Conservation (phyloP, 2,329 filamentous ascomycete species). For the Aspergillus amoenus region DNA sequence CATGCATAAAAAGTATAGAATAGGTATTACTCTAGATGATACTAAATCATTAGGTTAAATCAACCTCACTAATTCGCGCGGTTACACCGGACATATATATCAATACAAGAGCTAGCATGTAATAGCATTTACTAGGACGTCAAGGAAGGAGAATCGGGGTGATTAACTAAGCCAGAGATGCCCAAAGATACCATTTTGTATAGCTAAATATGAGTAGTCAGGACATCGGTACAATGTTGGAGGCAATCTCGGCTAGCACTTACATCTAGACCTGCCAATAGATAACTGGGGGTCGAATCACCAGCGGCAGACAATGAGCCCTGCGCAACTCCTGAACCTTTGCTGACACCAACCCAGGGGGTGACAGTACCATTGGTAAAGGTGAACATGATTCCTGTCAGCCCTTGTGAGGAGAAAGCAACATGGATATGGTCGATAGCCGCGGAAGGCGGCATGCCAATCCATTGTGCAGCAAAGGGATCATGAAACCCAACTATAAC, state of each 20-base stretch:
- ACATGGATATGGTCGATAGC: not conserved
- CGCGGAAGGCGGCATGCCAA: not conserved
- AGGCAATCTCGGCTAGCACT: not conserved
- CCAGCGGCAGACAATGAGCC: not conserved
- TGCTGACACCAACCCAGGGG: conserved; percentile 8
- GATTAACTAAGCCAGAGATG: not conserved
- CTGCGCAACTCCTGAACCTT: not conserved
- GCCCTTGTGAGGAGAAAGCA: conserved; percentile 5
- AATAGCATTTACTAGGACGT: too few species aligned
- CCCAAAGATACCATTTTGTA: not conserved
- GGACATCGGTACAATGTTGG: not conserved
- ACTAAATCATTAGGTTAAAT: too few species aligned
- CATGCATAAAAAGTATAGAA: too few species aligned
- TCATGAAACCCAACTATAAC: conserved; percentile 8
- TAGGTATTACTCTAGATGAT: too few species aligned
- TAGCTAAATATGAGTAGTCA: not conserved
- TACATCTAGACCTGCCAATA: conserved; percentile 12
- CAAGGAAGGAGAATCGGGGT: too few species aligned
- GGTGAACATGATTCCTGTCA: conserved; percentile 8
- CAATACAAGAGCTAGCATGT: not conserved
- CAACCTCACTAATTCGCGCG: too few species aligned
- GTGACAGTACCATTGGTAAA: not conserved
- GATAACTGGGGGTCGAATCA: not conserved
- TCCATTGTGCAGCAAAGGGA: not conserved
- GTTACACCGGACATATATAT: too few species aligned